Conservation (phyloP, 1,139 yeast species). For the Pichia sp. region DNA sequence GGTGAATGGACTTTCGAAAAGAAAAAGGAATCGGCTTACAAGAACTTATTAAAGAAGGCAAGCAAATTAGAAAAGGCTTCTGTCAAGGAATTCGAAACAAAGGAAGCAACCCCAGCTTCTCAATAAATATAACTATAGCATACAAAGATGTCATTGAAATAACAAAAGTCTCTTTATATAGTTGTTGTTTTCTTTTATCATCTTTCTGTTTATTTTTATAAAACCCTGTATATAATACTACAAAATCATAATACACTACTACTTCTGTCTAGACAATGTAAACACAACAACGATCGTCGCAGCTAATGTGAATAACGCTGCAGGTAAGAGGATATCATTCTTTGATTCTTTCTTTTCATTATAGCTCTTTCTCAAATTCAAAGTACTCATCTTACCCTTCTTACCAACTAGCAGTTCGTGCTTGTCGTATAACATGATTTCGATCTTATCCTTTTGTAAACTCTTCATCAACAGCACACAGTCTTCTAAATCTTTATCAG, state of each 20-base stretch:
- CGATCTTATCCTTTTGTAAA: conserved; percentile 60
- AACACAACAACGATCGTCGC: conserved; percentile 57
- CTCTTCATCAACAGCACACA: conserved; percentile 59
- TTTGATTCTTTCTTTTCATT: neutral
- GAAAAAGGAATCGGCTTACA: conserved; percentile 40
- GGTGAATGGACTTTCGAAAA: conserved; percentile 40
- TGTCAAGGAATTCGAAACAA: conserved; percentile 31
- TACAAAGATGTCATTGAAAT: too few relatives aligned
- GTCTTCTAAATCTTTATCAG: conserved; percentile 70
- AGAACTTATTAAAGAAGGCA: conserved; percentile 43
- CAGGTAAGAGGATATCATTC: conserved; percentile 42
- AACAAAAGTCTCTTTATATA: neutral
- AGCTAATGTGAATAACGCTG: conserved; percentile 61
- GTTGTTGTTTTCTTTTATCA: neutral
- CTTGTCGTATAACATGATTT: conserved; percentile 62
- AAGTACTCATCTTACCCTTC: conserved; percentile 11
- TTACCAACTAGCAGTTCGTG: conserved; percentile 9
- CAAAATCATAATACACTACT: neutral
- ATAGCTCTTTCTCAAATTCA: conserved; percentile 8
- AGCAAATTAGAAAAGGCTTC: conserved; percentile 37
- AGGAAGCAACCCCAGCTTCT: neutral
- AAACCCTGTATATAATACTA: neutral
- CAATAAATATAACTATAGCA: neutral
- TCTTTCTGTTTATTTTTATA: neutral
- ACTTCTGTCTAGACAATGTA: conserved; percentile 10